Base-by-base conservation (phyloP, 768 basidiomycete species). In the Russula sp. region DNA sequence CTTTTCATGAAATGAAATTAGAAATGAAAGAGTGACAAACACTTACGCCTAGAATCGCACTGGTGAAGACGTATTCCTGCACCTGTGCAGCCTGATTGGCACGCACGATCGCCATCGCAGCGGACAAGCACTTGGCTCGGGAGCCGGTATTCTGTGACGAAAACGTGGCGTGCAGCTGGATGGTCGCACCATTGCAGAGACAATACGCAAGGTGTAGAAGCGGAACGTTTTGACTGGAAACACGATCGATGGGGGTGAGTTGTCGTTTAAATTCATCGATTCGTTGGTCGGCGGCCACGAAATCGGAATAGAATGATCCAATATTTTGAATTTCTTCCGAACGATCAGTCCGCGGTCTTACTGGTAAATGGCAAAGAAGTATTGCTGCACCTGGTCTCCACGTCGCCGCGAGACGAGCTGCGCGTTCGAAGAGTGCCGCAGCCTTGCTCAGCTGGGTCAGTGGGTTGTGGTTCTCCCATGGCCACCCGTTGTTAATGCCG, bases 361-460 rank as follows among this genome's bases (percentile, higher is more conserved):
- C 32, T 20, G 24, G 8, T 5, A 13, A 44, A 38, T 18, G 14
- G 26, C 32, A 58, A 24, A 20, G 18, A 20, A n/a, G n/a, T 26
- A 36, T 52, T 71, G 65, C 64, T 71, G 65, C 64, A 76, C 75
- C 68, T 28, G 72, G 71, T 42, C 70, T 67, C 70, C 75, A 75
- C 28, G 75, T 73, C 30, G 73, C 80, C 8, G 80, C 79, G 20
- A 89, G 73, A 54, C 81, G 80, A 9, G 81, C 77, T 10, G 86
- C 82, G 26, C 81, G 78, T 68, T 86, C 85, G 61, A 86, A 82
- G 48, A 88, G 73, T 26, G 85, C 79, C 7, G 81, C 78, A 1
- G 85, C 84, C 67, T 87, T 86, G 61, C 78, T 78, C 53, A 77
- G 75, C 69, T 83, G 70, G 1, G 81, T 76, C 24, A 78, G 75